A percentile compares a stretch with the other conserved stretches of the same genome.
Conservation (phyloP, 805 yeast genomes). For the Candida argentea region DNA sequence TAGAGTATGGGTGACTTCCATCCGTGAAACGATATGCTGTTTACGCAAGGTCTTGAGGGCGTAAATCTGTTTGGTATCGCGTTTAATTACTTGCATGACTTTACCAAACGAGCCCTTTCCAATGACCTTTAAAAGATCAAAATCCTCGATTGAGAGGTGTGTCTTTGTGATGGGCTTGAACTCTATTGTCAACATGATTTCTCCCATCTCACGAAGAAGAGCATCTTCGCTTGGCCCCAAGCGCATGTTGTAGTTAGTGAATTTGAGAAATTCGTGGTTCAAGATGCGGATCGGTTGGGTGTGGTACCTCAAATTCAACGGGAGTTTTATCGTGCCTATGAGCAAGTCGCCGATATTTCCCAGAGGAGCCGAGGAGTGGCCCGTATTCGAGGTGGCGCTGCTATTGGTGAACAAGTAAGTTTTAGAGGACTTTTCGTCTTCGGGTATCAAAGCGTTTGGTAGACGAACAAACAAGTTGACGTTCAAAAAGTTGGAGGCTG, state of each 20-base stretch:
- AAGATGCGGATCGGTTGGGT: constrained; percentile 44
- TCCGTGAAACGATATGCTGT: constrained; percentile 85
- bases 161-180: constrained; percentile 54
- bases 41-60: constrained; percentile 91
- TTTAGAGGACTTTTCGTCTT: constrained; percentile 20
- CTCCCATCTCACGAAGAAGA: constrained; percentile 33
- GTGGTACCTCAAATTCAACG: constrained; percentile 45
- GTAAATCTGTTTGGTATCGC: constrained; percentile 89
- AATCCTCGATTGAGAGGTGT: constrained; percentile 79
- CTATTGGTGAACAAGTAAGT: constrained; percentile 22
- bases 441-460: constrained; percentile 52
- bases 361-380: background rate
- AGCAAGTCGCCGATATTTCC: constrained; percentile 52
- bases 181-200: constrained; percentile 53
- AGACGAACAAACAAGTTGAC: constrained; percentile 73
- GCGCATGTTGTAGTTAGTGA: constrained; percentile 32
- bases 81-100: constrained; percentile 96
- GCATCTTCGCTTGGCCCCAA: constrained; percentile 11
- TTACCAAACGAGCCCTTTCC: constrained; percentile 98
- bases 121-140: constrained; percentile 85
- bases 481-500: constrained; percentile 45
- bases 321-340: constrained; percentile 60
- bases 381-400: constrained; percentile 2
- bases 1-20: constrained; percentile 91
- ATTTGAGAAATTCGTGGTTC: constrained; percentile 44